Conservation (phyloP, 192 early-diverging fungal genomes). For the Coemansia sp. region DNA sequence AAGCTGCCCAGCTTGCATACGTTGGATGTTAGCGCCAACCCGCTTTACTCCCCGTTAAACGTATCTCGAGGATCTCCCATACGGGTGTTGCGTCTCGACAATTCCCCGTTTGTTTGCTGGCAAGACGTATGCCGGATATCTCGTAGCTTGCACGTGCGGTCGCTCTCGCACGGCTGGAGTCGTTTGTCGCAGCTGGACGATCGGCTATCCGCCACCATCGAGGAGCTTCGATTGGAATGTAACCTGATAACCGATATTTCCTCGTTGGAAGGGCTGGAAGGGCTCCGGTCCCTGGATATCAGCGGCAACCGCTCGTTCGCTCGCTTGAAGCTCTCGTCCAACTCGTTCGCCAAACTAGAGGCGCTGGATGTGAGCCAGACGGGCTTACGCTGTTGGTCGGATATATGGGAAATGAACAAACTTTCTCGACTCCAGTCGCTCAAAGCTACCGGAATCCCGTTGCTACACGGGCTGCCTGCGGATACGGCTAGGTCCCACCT, state of each 20-base stretch:
- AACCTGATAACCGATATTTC: constrained; percentile 22
- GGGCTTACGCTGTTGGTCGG: constrained; percentile 6
- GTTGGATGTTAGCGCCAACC: constrained; percentile 35
- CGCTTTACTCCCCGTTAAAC: neutral
- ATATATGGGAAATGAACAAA: neutral
- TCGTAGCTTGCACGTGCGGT: neutral
- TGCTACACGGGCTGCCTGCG: neutral
- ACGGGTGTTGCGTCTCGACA: neutral
- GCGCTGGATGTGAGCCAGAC: constrained; percentile 31
- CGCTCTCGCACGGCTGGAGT: constrained; percentile 11
- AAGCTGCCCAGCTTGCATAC: constrained; percentile 1
- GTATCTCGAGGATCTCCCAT: neutral
- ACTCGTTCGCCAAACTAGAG: constrained; percentile 3
- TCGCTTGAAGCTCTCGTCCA: neutral
- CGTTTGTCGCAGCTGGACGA: neutral
- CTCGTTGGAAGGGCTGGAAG: constrained; percentile 6
- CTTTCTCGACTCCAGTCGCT: constrained; percentile 7
- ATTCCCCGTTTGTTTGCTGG: neutral
- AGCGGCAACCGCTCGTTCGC: constrained; percentile 16
- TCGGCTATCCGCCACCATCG: neutral
- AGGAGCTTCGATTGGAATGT: constrained; percentile 29
- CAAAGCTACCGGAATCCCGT: constrained; percentile 4
- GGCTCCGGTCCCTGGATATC: constrained; percentile 18
- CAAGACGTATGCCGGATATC: neutral
- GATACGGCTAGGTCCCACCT: constrained; percentile 6